phyloP scores from a whole-genome alignment of 371 early-diverging fungal species.

The Entomophthora muscae region DNA sequence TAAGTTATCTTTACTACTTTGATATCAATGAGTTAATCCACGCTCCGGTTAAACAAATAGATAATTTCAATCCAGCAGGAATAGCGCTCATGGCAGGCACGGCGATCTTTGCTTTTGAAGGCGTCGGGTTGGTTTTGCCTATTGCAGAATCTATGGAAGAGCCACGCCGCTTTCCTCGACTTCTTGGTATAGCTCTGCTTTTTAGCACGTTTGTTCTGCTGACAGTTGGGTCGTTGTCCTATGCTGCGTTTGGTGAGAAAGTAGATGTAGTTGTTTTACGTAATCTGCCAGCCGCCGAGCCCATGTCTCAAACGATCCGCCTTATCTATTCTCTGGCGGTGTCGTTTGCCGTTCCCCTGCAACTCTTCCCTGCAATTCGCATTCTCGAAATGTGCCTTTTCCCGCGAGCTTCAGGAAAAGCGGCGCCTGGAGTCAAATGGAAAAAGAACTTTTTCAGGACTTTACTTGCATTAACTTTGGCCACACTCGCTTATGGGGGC shows the following conservation, averaged over 20 bases:
- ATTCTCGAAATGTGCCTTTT: conserved; percentile 43
- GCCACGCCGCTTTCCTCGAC: conserved; percentile 32
- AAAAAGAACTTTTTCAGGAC: conserved; percentile 14
- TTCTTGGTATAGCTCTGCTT: conserved; percentile 31
- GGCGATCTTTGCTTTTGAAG: conserved; percentile 62
- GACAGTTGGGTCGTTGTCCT: conserved; percentile 41
- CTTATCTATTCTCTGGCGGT: conserved; percentile 55
- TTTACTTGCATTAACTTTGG: not conserved
- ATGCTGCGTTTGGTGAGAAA: conserved; percentile 42
- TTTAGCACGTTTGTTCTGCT: conserved; percentile 35
- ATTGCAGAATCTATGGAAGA: conserved; percentile 34
- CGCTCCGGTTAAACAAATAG: conserved; percentile 30
- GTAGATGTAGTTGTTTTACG: conserved; percentile 45
- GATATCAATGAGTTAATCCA: conserved; percentile 42
- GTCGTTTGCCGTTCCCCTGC: conserved; percentile 43
- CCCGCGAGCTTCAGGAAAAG: conserved; percentile 12
- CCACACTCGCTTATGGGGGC: not conserved
- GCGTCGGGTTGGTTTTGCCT: conserved; percentile 43
- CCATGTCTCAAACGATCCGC: conserved; percentile 30
- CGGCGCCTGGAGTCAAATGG: conserved; percentile 17
- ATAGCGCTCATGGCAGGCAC: conserved; percentile 59
- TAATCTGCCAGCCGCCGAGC: conserved; percentile 33
- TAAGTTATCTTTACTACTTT: conserved; percentile 62
- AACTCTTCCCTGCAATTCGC: conserved; percentile 48
- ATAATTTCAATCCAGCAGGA: conserved; percentile 28